These are phyloP conservation scores for Tanacetum coccineum DNA, from an alignment of 129 eudicot species.

Conservation along the genomic window DNA sequence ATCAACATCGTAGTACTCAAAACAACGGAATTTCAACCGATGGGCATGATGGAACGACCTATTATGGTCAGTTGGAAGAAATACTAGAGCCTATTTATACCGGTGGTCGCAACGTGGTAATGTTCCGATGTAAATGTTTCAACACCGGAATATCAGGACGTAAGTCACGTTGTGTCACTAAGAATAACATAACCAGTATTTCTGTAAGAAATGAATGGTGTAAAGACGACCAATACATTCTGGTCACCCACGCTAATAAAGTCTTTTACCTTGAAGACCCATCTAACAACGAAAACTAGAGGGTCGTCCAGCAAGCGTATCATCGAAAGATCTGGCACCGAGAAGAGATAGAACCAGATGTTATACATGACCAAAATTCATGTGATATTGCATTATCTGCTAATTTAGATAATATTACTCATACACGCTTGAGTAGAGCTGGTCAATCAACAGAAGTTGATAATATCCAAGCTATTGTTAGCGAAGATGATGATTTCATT, in stretches of 20 bases:
- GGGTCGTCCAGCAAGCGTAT: neutral
- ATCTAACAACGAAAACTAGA: neutral
- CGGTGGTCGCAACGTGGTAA: neutral
- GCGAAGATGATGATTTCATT: neutral
- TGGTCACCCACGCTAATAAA: neutral
- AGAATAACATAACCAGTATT: conserved; percentile 13
- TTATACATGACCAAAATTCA: neutral
- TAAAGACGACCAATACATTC: conserved; percentile 1
- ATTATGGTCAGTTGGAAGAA: no score
- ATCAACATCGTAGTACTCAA: no score
- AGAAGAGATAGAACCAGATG: neutral
- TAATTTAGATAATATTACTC: neutral
- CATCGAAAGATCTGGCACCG: neutral
- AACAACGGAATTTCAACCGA: no score
- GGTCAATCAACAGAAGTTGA: neutral
- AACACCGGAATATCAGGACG: neutral
- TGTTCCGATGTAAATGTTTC: conserved; percentile 9
- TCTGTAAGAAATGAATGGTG: neutral
- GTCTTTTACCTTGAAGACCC: conserved; percentile 4
- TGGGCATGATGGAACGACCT: no score
- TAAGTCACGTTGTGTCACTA: neutral
- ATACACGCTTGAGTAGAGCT: neutral
- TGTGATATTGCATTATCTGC: neutral
- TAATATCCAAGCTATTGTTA: neutral
- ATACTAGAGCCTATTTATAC: neutral